These are phyloP conservation scores for Penicillium sp. DNA, from an alignment of 2,329 filamentous ascomycete genomes.

Conservation along the genomic window DNA sequence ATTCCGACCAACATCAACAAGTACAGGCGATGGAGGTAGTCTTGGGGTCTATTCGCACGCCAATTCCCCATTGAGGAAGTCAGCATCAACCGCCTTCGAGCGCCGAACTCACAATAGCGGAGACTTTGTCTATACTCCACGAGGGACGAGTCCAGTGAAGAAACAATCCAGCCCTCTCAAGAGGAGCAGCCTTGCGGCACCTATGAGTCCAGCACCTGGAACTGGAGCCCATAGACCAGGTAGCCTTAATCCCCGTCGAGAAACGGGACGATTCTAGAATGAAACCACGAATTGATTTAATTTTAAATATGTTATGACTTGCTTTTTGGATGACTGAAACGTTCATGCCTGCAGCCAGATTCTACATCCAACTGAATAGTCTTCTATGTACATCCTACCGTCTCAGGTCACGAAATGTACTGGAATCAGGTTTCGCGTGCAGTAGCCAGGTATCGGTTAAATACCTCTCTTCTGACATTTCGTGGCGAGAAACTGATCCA, in stretches of 20 bases:
- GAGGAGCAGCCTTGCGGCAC: slow-evolving; percentile 41
- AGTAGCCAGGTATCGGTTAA: no score
- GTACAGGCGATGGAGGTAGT: slow-evolving; percentile 67
- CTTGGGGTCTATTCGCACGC: slow-evolving; percentile 78
- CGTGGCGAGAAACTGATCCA: background rate
- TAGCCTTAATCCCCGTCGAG: slow-evolving; percentile 29
- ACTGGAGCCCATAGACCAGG: slow-evolving; percentile 34
- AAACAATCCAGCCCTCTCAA: slow-evolving; percentile 45
- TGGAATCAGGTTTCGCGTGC: no score
- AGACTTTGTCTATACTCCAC: slow-evolving; percentile 38
- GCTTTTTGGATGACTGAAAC: no score
- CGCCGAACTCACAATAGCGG: slow-evolving; percentile 41
- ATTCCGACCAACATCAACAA: slow-evolving; percentile 46
- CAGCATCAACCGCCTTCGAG: slow-evolving; percentile 60
- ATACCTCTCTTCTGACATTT: no score
- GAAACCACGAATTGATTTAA: slow-evolving; percentile 7
- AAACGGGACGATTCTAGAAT: slow-evolving; percentile 31
- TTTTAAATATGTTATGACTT: background rate
- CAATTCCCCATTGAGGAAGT: slow-evolving; percentile 80
- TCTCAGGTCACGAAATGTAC: no score
- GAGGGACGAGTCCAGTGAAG: slow-evolving; percentile 38
- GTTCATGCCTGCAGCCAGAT: no score
- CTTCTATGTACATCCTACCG: no score
- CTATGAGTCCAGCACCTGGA: slow-evolving; percentile 30
- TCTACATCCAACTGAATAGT: no score